Evolutionary conservation across 768 basidiomycete genomes (phyloP).

Genomic region (Wakefieldia striispora): DNA sequence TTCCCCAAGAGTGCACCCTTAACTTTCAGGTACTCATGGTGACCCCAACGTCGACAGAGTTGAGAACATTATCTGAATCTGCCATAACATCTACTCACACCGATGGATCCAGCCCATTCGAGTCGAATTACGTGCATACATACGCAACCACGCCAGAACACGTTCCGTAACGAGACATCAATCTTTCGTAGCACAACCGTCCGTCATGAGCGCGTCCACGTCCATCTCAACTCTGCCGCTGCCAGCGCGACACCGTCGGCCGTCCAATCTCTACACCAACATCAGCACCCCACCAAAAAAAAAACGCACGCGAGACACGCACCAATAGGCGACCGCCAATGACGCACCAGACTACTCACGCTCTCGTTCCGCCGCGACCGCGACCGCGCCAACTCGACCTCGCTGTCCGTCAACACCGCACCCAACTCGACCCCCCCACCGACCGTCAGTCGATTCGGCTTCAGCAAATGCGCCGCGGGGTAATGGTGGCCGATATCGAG

Average conservation of each 20-base stretch:
- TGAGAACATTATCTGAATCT: too few relatives aligned
- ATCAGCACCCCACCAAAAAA: not conserved
- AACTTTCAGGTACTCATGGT: too few relatives aligned
- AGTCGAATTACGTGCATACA: too few relatives aligned
- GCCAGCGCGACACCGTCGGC: constrained; percentile 4
- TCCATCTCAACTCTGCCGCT: not conserved
- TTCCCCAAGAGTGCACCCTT: too few relatives aligned
- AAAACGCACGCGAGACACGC: constrained; percentile 11
- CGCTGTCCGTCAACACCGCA: constrained; percentile 31
- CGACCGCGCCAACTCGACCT: constrained; percentile 44
- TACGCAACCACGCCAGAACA: too few relatives aligned
- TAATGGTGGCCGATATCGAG: constrained; percentile 19
- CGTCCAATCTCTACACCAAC: constrained; percentile 11
- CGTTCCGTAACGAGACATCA: too few relatives aligned
- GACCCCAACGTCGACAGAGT: too few relatives aligned
- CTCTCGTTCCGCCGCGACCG: constrained; percentile 33
- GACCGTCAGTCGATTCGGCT: constrained; percentile 25
- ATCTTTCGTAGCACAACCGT: too few relatives aligned
- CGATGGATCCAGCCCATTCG: too few relatives aligned
- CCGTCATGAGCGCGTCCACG: not conserved
- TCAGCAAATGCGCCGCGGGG: too few relatives aligned
- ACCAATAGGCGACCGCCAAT: constrained; percentile 74
- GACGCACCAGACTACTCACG: constrained; percentile 53
- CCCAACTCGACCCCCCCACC: constrained; percentile 25
- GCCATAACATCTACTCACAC: too few relatives aligned